Evolutionary conservation across 208 protist species (phyloP), one percentile per base, ranked within the genome.

Genomic region (Tritrichomonas musculus): DNA sequence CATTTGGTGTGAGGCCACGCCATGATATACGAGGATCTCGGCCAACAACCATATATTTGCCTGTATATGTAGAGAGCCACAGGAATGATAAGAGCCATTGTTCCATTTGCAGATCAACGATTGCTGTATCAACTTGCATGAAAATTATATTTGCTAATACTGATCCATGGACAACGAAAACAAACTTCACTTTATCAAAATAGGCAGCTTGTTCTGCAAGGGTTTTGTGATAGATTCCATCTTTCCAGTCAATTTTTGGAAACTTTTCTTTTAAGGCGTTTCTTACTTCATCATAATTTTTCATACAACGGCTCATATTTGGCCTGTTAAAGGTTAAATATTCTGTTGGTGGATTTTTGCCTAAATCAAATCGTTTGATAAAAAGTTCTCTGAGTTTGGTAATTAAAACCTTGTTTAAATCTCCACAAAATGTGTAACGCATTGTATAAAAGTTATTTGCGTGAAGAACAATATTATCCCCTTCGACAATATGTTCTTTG

Each of bases 31-130:
- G 27, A 17, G 77, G 41, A 57, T 88, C 77, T 60, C 77, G 22
- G 4, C 77, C 77, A 33, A 33, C 41, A 60, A 88, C 47, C 77
- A 88, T 88, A 30, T 39, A 30, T 53, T 53, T n/a, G 3, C 47
- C 47, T 39, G 77, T 88, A 27, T 53, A 88, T 88, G n/a, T n/a
- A 17, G 41, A 44, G 3, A 88, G 30, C 33, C 44, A 39, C 9
- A 88, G n/a, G 17, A 88, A 88, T n/a, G 77, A 88, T 0, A 88
- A 17, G 2, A 88, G 44, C 77, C 77, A 88, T 57, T 88, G 44
- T 50, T 88, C 77, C 77, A 88, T 88, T 39, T 88, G 77, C 27
- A 88, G 8, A 47, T 88, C 77, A 57, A 88, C 44, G 57, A 88
- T 47, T 20, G 47, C 44, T 33, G 77, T 88, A 47, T 39, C 27